phyloP scores from a whole-genome alignment of 306 rosid genomes.

The Pueraria montana region DNA sequence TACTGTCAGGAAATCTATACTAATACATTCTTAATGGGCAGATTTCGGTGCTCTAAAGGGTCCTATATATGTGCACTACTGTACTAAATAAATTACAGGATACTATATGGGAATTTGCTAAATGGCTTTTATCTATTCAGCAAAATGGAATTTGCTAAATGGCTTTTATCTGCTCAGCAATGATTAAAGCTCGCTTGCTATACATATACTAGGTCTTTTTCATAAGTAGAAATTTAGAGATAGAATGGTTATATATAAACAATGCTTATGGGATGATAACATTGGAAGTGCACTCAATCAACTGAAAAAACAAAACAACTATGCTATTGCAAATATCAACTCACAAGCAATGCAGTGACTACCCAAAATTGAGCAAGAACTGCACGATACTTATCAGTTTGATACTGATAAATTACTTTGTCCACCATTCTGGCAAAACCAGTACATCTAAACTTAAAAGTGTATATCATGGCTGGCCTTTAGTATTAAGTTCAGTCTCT shows the following conservation, averaged over 20 bases:
- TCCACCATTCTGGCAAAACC: conserved; percentile 5
- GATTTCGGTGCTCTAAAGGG: neutral
- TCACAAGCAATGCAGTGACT: neutral
- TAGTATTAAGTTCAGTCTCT: neutral
- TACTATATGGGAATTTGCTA: neutral
- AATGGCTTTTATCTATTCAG: conserved; percentile 2
- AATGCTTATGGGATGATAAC: neutral
- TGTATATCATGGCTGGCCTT: neutral
- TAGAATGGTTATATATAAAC: neutral
- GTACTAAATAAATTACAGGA: neutral
- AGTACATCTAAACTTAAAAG: neutral
- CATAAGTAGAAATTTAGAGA: neutral
- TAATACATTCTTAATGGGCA: neutral
- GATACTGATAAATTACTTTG: too few species aligned
- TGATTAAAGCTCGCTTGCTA: neutral
- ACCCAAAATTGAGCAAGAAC: neutral
- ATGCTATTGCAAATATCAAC: conserved; percentile 7
- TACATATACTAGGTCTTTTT: neutral
- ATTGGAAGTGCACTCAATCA: neutral
- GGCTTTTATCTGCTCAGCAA: neutral
- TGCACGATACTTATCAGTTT: neutral
- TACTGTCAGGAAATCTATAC: neutral
- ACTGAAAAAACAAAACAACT: neutral
- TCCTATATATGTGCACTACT: neutral
- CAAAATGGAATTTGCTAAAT: neutral